A percentile compares a stretch with the other conserved stretches of the same genome.
Conservation (phyloP, 2,329 filamentous ascomycete species). For the Fusarium nisikadoi region DNA sequence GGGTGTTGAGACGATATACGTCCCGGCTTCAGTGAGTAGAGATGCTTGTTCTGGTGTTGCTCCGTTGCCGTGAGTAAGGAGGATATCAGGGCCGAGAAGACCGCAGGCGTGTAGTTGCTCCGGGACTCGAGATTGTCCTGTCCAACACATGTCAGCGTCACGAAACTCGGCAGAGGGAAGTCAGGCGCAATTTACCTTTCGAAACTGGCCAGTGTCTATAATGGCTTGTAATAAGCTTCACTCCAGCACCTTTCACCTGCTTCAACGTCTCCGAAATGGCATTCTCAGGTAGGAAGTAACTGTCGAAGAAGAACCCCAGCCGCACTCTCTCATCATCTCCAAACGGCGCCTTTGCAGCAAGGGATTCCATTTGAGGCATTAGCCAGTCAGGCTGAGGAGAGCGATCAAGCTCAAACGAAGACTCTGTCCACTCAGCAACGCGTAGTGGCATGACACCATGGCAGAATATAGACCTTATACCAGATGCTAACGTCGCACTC, state of each 20-base stretch:
- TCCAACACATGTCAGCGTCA: rapidly evolving
- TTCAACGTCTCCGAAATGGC: background rate
- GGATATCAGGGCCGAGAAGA: background rate
- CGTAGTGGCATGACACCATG: conserved; percentile 4
- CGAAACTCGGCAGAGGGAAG: rapidly evolving
- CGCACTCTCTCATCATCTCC: background rate
- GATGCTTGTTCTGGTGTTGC: conserved; percentile 10
- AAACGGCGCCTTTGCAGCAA: background rate
- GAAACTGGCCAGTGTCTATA: conserved; percentile 16
- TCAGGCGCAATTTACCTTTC: background rate
- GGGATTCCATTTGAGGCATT: background rate
- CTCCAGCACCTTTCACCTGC: background rate
- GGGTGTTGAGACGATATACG: conserved; percentile 3
- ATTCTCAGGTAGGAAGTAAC: background rate
- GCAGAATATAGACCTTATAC: background rate
- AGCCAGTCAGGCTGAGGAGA: conserved; percentile 3
- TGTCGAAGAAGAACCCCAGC: conserved; percentile 2
- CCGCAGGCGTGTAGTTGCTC: background rate
- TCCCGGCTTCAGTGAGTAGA: background rate
- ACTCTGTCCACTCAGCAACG: background rate
- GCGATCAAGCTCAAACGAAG: conserved; percentile 5
- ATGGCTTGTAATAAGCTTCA: conserved; percentile 3
- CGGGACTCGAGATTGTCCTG: background rate
- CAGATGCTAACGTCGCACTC: background rate
- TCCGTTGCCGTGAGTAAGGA: conserved; percentile 9